Evolutionary conservation across 306 rosid species (phyloP).

Genomic region (Calophaca sinica): DNA sequence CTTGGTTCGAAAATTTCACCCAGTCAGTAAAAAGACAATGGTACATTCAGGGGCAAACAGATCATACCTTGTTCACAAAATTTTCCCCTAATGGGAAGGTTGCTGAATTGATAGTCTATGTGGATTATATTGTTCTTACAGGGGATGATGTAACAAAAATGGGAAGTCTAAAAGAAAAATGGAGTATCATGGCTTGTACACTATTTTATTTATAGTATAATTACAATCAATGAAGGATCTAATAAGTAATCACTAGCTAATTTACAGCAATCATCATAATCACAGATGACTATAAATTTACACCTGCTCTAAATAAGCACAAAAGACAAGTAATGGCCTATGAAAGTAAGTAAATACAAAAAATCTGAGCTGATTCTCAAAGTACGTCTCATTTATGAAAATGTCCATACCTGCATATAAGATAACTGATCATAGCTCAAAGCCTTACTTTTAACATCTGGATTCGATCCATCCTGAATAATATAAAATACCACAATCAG

Average conservation of each 20-base stretch:
- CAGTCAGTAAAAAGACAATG: too few species aligned
- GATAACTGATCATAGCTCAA: constrained; percentile 80
- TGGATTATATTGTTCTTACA: too few species aligned
- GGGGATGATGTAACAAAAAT: too few species aligned
- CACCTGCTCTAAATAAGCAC: constrained; percentile 29
- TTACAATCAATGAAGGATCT: constrained; percentile 12
- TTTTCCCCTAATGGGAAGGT: too few species aligned
- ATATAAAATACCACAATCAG: constrained; percentile 36
- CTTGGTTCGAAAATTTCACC: too few species aligned
- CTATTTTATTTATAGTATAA: constrained; percentile 11
- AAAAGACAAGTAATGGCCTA: constrained; percentile 36
- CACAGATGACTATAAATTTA: constrained; percentile 12
- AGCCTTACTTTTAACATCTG: constrained; percentile 77
- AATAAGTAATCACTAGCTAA: constrained; percentile 13
- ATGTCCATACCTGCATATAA: constrained; percentile 80
- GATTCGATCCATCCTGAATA: constrained; percentile 81
- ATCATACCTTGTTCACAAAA: too few species aligned
- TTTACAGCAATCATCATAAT: constrained; percentile 21
- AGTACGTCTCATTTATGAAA: constrained; percentile 33
- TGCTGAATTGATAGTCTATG: too few species aligned
- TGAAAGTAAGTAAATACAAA: constrained; percentile 29
- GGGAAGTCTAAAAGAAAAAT: background rate
- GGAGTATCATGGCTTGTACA: background rate
- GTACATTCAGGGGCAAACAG: too few species aligned
- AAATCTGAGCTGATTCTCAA: constrained; percentile 18